Conservation (phyloP, 306 rosid species). For the Arachis stenosperma region DNA sequence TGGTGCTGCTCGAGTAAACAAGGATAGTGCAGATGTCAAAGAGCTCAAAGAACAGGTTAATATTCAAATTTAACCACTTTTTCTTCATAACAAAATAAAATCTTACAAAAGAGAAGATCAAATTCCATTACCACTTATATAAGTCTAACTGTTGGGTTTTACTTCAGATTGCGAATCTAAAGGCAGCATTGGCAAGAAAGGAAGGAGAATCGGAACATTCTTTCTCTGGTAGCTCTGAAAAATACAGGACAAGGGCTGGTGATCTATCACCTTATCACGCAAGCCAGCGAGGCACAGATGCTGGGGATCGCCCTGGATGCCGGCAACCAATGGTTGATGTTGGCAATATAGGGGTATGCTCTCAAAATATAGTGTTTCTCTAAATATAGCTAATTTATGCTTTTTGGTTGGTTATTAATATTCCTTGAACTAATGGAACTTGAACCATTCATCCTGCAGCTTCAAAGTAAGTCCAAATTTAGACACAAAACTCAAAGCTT, state of each 20-base stretch:
- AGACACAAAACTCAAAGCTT: conserved; percentile 71
- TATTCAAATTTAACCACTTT: conserved; percentile 20
- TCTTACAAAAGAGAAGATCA: neutral
- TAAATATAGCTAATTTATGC: neutral
- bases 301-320: conserved; percentile 45
- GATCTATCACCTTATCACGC: conserved; percentile 60
- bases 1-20: conserved; percentile 94
- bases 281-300: conserved; percentile 48
- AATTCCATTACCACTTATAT: neutral
- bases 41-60: conserved; percentile 92
- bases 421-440: conserved; percentile 14
- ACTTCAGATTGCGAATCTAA: conserved; percentile 76
- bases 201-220: conserved; percentile 65
- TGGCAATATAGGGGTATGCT: conserved; percentile 69
- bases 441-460: conserved; percentile 53
- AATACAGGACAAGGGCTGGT: conserved; percentile 56
- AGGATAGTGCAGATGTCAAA: conserved; percentile 78
- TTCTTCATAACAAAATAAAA: neutral
- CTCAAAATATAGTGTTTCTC: neutral
- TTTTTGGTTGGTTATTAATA: conserved; percentile 20
- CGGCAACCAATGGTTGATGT: conserved; percentile 73
- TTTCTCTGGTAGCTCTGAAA: conserved; percentile 61
- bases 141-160: conserved; percentile 29
- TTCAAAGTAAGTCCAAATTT: conserved; percentile 47
- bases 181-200: conserved; percentile 80